Conservation (phyloP, 768 basidiomycete species). For the Termitomyces sp. region DNA sequence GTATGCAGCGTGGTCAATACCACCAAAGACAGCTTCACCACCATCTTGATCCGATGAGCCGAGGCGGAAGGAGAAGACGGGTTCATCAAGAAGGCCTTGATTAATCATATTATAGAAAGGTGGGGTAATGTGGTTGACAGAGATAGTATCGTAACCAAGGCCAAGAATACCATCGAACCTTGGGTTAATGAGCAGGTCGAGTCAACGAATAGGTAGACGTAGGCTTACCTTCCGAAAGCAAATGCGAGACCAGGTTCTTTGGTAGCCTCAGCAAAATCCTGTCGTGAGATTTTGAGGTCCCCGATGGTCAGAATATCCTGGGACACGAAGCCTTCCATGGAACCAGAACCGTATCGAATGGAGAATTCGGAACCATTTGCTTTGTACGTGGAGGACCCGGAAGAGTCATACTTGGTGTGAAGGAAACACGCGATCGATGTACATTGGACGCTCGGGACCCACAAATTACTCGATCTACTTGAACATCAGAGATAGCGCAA, state of each 20-base stretch:
- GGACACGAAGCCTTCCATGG: constrained; percentile 95
- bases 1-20: constrained; percentile 76
- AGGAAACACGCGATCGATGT: constrained; percentile 93
- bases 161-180: constrained; percentile 97
- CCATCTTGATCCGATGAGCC: constrained; percentile 85
- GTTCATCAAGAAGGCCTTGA: constrained; percentile 74
- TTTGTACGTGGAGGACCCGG: constrained; percentile 79
- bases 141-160: constrained; percentile 92
- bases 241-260: constrained; percentile 97
- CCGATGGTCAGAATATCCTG: constrained; percentile 79
- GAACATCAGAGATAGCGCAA: constrained; percentile 1
- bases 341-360: constrained; percentile 94
- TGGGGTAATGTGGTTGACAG: constrained; percentile 88
- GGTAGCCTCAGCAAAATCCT: constrained; percentile 93
- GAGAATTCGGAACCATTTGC: constrained; percentile 85
- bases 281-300: constrained; percentile 68
- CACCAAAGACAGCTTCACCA: constrained; percentile 91
- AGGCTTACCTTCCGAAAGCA: constrained; percentile 86
- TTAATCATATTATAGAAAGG: constrained; percentile 94
- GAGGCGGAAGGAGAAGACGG: constrained; percentile 93
- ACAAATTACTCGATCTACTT: constrained; percentile 82
- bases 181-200: background rate
- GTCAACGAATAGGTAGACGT: background rate
- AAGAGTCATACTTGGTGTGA: constrained; percentile 87
- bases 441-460: constrained; percentile 84